phyloP scores from a whole-genome alignment of 805 yeast species.

The Pichia thaimueangensis region DNA sequence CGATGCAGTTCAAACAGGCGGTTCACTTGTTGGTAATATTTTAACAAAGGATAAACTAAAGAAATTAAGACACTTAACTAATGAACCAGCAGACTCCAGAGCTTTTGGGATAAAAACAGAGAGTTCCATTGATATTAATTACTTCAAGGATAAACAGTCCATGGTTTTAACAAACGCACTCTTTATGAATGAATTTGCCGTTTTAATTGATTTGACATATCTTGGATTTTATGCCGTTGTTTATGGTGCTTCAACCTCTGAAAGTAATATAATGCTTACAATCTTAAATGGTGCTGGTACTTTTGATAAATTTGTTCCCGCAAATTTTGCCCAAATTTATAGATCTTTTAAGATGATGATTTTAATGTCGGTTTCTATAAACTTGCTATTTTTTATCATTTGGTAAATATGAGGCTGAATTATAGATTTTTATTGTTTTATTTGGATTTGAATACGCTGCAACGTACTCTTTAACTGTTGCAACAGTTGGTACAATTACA shows the following conservation, averaged over 20 bases:
- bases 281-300: constrained; percentile 41
- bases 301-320: constrained; percentile 30
- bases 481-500: constrained; percentile 53
- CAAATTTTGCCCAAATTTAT: constrained; percentile 29
- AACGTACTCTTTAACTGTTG: constrained; percentile 56
- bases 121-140: constrained; percentile 33
- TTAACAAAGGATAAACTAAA: constrained; percentile 38
- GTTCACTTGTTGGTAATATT: constrained; percentile 46
- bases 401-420: constrained; percentile 38
- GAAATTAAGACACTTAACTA: constrained; percentile 19
- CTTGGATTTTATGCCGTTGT: constrained; percentile 48
- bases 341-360: constrained; percentile 51
- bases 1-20: constrained; percentile 45
- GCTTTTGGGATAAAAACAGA: constrained; percentile 16
- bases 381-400: constrained; percentile 41
- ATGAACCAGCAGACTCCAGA: constrained; percentile 17
- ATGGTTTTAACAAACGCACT: constrained; percentile 34
- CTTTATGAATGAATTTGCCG: constrained; percentile 40
- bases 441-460: constrained; percentile 56
- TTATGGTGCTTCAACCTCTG: constrained; percentile 37
- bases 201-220: constrained; percentile 43
- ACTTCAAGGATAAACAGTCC: constrained; percentile 37
- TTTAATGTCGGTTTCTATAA: constrained; percentile 40
- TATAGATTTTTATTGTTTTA: constrained; percentile 46
- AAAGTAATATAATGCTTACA: constrained; percentile 42